Percentiles rank a stretch among this genome's conserved stretches.
Conservation (phyloP, 2,329 filamentous ascomycete species). For the Pestalotiopsis sp. region DNA sequence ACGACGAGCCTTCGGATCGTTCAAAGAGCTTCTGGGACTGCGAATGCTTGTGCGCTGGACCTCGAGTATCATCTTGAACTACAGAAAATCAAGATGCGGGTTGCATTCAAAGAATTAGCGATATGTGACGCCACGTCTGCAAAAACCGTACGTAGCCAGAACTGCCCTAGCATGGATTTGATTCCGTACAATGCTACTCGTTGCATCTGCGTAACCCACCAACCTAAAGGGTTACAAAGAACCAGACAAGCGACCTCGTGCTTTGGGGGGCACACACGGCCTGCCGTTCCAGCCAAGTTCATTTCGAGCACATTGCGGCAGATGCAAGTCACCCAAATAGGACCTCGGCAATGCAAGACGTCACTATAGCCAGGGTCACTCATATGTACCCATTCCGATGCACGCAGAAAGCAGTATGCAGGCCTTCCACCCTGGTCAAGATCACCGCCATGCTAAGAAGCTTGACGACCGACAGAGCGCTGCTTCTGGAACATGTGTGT, state of each 20-base stretch:
- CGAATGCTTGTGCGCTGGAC: background rate
- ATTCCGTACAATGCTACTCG: background rate
- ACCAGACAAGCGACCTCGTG: background rate
- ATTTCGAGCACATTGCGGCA: background rate
- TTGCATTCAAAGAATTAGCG: background rate
- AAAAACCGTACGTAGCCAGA: background rate
- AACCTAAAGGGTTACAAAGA: background rate
- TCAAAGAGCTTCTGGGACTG: background rate
- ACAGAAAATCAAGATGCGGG: background rate
- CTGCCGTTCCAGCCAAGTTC: constrained; percentile 1
- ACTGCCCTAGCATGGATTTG: background rate
- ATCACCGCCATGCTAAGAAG: background rate
- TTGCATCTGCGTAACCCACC: background rate
- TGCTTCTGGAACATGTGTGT: background rate
- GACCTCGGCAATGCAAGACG: constrained; percentile 7
- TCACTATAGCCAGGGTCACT: background rate
- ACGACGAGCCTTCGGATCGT: background rate
- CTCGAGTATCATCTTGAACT: background rate
- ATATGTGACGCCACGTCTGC: background rate
- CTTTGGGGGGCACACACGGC: background rate
- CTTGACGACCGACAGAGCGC: background rate
- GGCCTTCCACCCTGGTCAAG: background rate
- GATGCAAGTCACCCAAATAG: constrained; percentile 9
- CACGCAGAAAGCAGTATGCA: background rate
- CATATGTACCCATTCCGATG: background rate